phyloP scores from a whole-genome alignment of 2,329 filamentous ascomycete species.

The Colletotrichum tofieldiae region DNA sequence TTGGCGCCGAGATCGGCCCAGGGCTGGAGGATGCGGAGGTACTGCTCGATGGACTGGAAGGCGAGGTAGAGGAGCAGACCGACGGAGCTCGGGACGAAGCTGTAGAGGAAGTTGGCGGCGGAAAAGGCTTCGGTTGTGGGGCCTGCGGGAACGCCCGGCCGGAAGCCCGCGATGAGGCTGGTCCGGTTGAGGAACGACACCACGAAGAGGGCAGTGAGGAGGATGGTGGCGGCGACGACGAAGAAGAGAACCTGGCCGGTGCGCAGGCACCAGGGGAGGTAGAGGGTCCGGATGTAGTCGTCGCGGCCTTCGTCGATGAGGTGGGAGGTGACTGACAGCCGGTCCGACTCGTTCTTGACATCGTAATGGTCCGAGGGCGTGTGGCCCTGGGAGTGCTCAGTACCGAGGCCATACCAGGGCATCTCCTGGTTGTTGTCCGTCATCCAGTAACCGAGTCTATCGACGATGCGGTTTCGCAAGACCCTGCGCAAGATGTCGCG shows the following conservation, averaged over 20 bases:
- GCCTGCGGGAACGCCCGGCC: constrained; percentile 74
- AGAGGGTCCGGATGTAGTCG: constrained; percentile 68
- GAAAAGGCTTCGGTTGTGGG: constrained; percentile 80
- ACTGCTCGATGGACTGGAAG: constrained; percentile 77
- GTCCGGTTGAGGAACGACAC: constrained; percentile 83
- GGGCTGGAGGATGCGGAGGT: constrained; percentile 77
- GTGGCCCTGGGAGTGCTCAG: constrained; percentile 60
- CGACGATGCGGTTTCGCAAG: constrained; percentile 70
- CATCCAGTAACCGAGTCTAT: constrained; percentile 90
- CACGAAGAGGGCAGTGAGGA: constrained; percentile 80
- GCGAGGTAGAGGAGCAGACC: constrained; percentile 78
- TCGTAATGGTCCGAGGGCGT: constrained; percentile 43
- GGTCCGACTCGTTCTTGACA: constrained; percentile 46
- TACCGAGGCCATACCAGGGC: constrained; percentile 85
- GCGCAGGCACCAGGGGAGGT: constrained; percentile 84
- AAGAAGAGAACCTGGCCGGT: constrained; percentile 77
- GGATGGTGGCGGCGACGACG: constrained; percentile 70
- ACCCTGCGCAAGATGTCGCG: constrained; percentile 68
- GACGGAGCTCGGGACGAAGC: constrained; percentile 79
- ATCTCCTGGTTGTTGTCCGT: constrained; percentile 74
- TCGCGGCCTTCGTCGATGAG: constrained; percentile 59
- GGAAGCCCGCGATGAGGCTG: constrained; percentile 79
- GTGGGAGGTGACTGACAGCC: constrained; percentile 46
- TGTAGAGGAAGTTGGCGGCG: constrained; percentile 89
- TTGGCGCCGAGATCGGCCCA: constrained; percentile 74